Conservation (phyloP, 139 green algal species). For the Nannochloris sp. region DNA sequence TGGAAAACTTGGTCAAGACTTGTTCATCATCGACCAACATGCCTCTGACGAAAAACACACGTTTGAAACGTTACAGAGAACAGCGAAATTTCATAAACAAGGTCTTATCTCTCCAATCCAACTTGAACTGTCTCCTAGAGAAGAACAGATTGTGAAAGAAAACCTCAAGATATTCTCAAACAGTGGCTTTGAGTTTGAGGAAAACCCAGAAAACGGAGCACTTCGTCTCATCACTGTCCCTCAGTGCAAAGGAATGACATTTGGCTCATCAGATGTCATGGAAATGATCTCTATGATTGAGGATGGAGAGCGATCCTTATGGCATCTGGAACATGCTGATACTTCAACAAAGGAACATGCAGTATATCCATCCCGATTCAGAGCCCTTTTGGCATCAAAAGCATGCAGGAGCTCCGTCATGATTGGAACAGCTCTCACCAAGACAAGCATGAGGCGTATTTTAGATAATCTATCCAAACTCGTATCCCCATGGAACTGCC, state of each 20-base stretch:
- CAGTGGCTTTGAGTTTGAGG: constrained; percentile 89
- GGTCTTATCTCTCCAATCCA: constrained; percentile 60
- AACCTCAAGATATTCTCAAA: constrained; percentile 57
- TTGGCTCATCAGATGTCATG: constrained; percentile 52
- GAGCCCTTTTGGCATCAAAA: constrained; percentile 81
- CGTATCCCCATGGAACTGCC: constrained; percentile 91
- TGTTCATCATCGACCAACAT: constrained; percentile 98
- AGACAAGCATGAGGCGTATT: constrained; percentile 54
- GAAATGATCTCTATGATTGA: constrained; percentile 47
- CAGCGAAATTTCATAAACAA: constrained; percentile 65
- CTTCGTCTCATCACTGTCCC: constrained; percentile 47
- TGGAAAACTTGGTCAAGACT: constrained; percentile 52
- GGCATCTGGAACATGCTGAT: not conserved
- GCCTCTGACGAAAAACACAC: constrained; percentile 88
- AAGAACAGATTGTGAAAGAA: constrained; percentile 46
- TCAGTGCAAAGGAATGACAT: constrained; percentile 51
- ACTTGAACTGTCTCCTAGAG: constrained; percentile 42
- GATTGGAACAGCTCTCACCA: constrained; percentile 75
- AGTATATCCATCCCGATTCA: constrained; percentile 38
- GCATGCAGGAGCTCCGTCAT: constrained; percentile 92
- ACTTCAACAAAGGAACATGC: not conserved
- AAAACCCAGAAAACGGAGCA: constrained; percentile 32
- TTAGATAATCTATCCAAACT: constrained; percentile 62
- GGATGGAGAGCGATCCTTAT: constrained; percentile 1
- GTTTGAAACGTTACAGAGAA: constrained; percentile 69